Percentiles rank a stretch among this genome's conserved stretches.
Evolutionary conservation across 1,284 basidiomycete genomes (phyloP).

Genomic region (Moesziomyces antarcticus): DNA sequence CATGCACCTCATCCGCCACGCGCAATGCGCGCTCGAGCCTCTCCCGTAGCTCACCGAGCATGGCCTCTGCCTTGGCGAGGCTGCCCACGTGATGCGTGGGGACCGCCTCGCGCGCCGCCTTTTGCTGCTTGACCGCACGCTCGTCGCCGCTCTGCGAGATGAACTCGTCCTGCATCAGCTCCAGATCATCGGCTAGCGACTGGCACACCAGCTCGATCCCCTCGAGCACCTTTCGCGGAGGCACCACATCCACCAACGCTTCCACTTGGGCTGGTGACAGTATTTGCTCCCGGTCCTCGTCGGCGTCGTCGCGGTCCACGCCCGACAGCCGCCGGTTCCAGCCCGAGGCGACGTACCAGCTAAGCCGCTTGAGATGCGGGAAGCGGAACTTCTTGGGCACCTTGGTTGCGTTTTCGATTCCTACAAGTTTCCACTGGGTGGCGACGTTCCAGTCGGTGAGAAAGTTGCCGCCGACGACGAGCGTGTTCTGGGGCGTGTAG

Average conservation of each 20-base stretch:
- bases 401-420: conserved; percentile 90
- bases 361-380: conserved; percentile 72
- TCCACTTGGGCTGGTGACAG: not conserved
- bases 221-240: conserved; percentile 19
- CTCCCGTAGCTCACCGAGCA: conserved; percentile 17
- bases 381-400: conserved; percentile 96
- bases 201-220: conserved; percentile 33
- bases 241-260: conserved; percentile 18
- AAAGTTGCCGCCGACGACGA: conserved; percentile 96
- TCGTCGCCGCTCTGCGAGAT: conserved; percentile 31
- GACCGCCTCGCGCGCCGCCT: conserved; percentile 36
- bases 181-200: conserved; percentile 33
- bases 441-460: conserved; percentile 49
- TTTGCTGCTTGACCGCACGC: conserved; percentile 37
- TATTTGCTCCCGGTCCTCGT: not conserved
- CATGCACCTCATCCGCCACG: conserved; percentile 9
- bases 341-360: conserved; percentile 67
- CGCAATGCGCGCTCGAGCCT: conserved; percentile 22
- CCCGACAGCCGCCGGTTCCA: conserved; percentile 42
- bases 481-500: conserved; percentile 87
- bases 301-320: not conserved
- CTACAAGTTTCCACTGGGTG: conserved; percentile 79
- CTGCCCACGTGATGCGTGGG: conserved; percentile 34
- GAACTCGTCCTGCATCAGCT: conserved; percentile 36
- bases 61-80: conserved; percentile 24